A percentile compares a stretch with the other conserved stretches of the same genome.
Evolutionary conservation across 768 basidiomycete species (phyloP).

Genomic region (Terana coerulea): DNA sequence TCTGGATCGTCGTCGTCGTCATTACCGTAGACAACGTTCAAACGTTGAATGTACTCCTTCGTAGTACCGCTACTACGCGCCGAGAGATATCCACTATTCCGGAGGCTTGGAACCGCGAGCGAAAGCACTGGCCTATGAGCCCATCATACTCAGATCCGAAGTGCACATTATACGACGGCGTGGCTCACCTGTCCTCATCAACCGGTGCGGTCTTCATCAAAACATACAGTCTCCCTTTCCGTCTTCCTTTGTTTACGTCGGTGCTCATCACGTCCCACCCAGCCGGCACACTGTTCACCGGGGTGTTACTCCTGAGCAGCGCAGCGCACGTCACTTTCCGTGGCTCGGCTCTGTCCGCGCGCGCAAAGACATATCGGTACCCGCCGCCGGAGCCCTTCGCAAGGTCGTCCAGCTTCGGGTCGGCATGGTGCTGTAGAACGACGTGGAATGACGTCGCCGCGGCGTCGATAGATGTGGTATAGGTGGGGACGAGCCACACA

Average conservation of each 20-base stretch:
- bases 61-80: not conserved
- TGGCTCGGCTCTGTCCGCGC: not conserved
- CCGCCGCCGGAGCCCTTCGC: conserved; percentile 7
- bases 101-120: not conserved
- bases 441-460: conserved; percentile 8
- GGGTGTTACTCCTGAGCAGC: not conserved
- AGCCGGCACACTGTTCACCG: not conserved
- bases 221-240: conserved; percentile 3
- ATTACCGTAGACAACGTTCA: conserved; percentile 4
- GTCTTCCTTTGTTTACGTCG: conserved; percentile 5
- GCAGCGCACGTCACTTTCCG: conserved; percentile 1
- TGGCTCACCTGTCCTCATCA: not conserved
- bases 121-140: not conserved
- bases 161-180: too few species aligned
- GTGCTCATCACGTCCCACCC: conserved; percentile 8
- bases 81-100: not conserved
- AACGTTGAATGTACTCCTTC: conserved; percentile 6
- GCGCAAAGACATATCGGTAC: not conserved
- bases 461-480: not conserved
- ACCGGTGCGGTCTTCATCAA: not conserved
- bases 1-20: not conserved
- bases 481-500: conserved; percentile 10
- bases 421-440: not conserved
- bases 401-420: conserved; percentile 9
- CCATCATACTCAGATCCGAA: too few species aligned